These are phyloP conservation scores for maize (Zea mays) DNA, from an alignment of 176 grass and related monocot species.

Conservation along the genomic window DNA sequence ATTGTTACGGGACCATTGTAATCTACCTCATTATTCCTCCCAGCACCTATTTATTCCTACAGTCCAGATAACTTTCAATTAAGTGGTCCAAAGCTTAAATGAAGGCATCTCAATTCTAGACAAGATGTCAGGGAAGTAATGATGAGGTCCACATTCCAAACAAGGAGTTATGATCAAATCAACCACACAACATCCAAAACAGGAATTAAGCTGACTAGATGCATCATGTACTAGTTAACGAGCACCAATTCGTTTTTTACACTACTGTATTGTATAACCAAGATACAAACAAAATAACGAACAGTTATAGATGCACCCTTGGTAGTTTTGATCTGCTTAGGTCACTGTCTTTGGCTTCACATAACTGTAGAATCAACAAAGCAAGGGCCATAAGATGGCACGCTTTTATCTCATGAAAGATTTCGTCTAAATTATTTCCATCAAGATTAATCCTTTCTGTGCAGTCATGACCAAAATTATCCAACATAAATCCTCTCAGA, in stretches of 20 bases:
- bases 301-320: neutral
- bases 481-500: neutral
- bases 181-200: neutral
- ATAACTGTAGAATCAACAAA: neutral
- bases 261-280: neutral
- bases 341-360: neutral
- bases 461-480: neutral
- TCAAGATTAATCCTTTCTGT: neutral
- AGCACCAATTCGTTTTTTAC: neutral
- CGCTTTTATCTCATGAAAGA: neutral
- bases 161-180: neutral
- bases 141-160: neutral
- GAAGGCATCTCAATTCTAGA: neutral
- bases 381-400: neutral
- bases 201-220: neutral
- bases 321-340: neutral
- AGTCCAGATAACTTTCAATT: neutral
- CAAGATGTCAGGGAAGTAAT: neutral
- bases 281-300: neutral
- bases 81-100: neutral
- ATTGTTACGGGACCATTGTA: neutral
- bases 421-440: neutral
- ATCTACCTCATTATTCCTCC: neutral
- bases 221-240: neutral
- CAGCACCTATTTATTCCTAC: conserved; percentile 1